Percentiles rank a stretch among this genome's conserved stretches.
Conservation (phyloP, 2,329 filamentous ascomycete species). For the Aaosphaeria pasadenensis region DNA sequence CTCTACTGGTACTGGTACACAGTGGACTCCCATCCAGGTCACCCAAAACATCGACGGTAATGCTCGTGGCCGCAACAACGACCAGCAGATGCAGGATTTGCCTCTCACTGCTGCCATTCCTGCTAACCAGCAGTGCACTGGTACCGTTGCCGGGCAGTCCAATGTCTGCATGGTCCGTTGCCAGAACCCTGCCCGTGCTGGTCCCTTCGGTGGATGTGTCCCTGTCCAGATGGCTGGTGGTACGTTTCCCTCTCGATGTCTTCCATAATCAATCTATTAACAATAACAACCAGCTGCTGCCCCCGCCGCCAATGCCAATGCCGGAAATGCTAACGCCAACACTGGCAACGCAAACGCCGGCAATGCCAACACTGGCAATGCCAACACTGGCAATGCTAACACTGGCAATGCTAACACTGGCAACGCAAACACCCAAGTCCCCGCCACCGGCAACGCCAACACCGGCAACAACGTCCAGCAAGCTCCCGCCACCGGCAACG, state of each 20-base stretch:
- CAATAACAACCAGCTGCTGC: not conserved
- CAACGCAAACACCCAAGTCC: not conserved
- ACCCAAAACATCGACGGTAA: slow-evolving; percentile 53
- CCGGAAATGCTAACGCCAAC: not conserved
- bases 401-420: not conserved
- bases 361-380: not conserved
- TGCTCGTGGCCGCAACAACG: slow-evolving; percentile 45
- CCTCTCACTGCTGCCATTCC: slow-evolving; percentile 60
- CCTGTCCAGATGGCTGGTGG: slow-evolving; percentile 50
- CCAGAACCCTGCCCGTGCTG: slow-evolving; percentile 58
- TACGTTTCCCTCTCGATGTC: not conserved
- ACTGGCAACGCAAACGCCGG: not conserved
- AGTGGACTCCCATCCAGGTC: slow-evolving; percentile 55
- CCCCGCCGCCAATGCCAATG: not conserved
- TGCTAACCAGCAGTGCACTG: slow-evolving; percentile 55
- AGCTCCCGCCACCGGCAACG: not conserved
- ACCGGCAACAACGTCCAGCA: not conserved
- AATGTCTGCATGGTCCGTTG: slow-evolving; percentile 64
- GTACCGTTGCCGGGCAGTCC: slow-evolving; percentile 56
- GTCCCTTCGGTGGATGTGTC: slow-evolving; percentile 62
- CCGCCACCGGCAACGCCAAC: not conserved
- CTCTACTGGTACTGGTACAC: slow-evolving; percentile 54
- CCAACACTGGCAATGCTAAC: not conserved
- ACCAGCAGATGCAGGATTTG: slow-evolving; percentile 29
- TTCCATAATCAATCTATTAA: not conserved